Conservation (phyloP, 2,329 filamentous ascomycete species). For the Aureobasidium sp. region DNA sequence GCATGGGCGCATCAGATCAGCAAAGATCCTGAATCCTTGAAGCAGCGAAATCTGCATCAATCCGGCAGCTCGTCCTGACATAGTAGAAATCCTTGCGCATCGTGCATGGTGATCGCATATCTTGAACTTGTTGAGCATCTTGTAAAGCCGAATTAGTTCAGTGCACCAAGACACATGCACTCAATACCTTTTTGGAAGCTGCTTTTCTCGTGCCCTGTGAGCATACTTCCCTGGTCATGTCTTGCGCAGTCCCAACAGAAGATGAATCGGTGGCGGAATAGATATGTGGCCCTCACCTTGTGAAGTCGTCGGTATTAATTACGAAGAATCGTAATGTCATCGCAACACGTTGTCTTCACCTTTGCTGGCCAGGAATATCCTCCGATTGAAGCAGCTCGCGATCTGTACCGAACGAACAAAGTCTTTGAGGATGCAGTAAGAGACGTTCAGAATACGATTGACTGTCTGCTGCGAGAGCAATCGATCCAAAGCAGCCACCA, state of each 20-base stretch:
- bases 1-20: background rate
- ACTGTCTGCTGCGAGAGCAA: background rate
- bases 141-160: too few species aligned
- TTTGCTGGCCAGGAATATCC: background rate
- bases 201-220: background rate
- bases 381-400: constrained; percentile 1
- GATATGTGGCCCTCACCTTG: background rate
- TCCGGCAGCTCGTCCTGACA: background rate
- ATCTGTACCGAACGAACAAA: background rate
- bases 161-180: background rate
- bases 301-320: background rate
- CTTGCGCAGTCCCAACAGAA: background rate
- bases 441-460: background rate
- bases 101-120: background rate
- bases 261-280: background rate
- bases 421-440: background rate
- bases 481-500: background rate
- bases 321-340: background rate
- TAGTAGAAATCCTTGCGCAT: background rate
- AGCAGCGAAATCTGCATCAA: background rate
- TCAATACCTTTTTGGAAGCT: background rate
- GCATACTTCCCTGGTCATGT: background rate
- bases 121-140: background rate
- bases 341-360: constrained; percentile 4
- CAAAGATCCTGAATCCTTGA: background rate